Base-by-base conservation (phyloP, 805 yeast species). In the Pichia manshurica region DNA sequence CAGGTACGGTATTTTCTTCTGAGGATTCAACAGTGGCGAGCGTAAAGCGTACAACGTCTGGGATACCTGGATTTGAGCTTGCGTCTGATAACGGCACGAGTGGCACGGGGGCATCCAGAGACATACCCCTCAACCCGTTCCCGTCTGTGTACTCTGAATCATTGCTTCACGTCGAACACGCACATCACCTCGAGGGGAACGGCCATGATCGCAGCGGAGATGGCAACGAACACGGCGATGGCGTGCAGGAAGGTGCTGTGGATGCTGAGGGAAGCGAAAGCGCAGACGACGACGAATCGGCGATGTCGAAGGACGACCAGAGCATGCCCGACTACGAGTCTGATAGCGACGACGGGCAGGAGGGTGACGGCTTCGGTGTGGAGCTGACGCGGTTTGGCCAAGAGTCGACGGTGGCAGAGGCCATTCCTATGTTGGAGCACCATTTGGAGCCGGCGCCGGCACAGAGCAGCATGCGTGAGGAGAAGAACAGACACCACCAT, bases 381-480 rank as follows among this genome's bases (percentile, higher is more conserved):
- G 39, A 25, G 29, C 29, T 25, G 29, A 25, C 29, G 29, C 29
- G 10, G 29, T 25, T 25, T 25, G 10, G 22, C 10, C 16, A 28
- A 23, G 9, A 28, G 12, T 9, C 40, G n/a, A 10, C 40, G 5
- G 15, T 17, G 19, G 23, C 25, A 10, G 45, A 41, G 15, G 37
- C 45, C 8, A 15, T 46, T 17, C 42, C 45, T 20, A 29, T 46
- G 25, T 31, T 46, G 15, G 49, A 46, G 29, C 46, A 36, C 35
- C n/a, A 22, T 28, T 19, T 46, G 3, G 49, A 46, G 29, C 49
- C 49, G 5, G 49, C 40, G 19, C 49, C 49, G 17, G 49, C 28
- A 16, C 34, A 32, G 32, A 8, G 10, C 20, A 21, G n/a, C 20
- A 23, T 23, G 20, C 39, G 48, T 17, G 40, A 40, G 22, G 36